Evolutionary conservation across 1,139 yeast species (phyloP), one percentile per base, ranked within the genome.

Genomic region (Pichia cactophila): DNA sequence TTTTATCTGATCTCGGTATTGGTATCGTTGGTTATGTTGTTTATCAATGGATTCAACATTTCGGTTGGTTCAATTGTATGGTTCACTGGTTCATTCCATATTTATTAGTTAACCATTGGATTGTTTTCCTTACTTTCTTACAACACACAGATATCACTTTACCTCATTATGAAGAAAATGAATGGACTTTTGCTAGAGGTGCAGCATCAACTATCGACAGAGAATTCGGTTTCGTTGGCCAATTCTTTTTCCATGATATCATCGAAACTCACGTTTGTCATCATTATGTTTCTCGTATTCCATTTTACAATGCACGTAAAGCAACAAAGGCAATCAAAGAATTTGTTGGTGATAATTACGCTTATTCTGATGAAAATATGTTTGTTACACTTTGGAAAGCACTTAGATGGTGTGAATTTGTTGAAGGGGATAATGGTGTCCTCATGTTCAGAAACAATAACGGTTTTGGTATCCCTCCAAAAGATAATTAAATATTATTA

Each of bases 261-360:
- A 85, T 86, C 61, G 95, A 87, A 73, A 86, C 95, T 50, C 96
- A 86, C 63, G 95, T 86, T 48, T 76, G 84, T 62, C 96, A 86
- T 70, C 96, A 86, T 69, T 86, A 80, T 67, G 84, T 83, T 50
- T 82, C 90, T 11, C 76, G 95, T 68, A 85, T 86, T 57, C 95
- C 96, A 49, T 86, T 86, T 70, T 86, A 86, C 74, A 80, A 86
- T 59, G 95, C 86, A 41, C 80, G 92, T 68, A 81, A 80, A 64
- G 96, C 92, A 44, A 77, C 86, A 49, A 84, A 71, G 48, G 92
- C 88, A 41, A 83, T 86, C 65, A 79, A 76, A 69, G 79, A 83
- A 69, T 94, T 86, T 51, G 80, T 87, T 85, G 95, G 95, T 59
- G 76, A 78, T 56, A 88, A 84, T 69, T 86, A 86, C 70, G 72